A percentile compares a stretch with the other conserved stretches of the same genome.
Evolutionary conservation across 1,284 basidiomycete species (phyloP).

Genomic region (Leccinum angustisporum): DNA sequence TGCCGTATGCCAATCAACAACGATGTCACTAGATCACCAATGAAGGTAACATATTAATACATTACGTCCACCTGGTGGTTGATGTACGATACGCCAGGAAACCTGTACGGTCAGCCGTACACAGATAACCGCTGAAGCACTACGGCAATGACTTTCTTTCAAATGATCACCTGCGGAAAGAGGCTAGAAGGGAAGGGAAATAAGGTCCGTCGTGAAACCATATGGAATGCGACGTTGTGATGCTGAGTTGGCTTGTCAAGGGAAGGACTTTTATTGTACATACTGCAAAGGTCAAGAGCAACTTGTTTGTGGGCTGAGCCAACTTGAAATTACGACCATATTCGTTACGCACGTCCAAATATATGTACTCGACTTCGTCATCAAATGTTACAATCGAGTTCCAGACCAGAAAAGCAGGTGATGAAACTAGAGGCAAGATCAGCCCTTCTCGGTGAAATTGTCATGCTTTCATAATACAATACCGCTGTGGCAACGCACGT

Average conservation of each 20-base stretch:
- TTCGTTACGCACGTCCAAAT: no score
- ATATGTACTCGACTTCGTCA: constrained; percentile 11
- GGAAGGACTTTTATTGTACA: no score
- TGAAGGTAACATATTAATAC: background rate
- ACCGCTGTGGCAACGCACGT: constrained; percentile 20
- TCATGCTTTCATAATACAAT: background rate
- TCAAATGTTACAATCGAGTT: constrained; percentile 15
- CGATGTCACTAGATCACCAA: background rate
- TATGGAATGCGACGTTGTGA: background rate
- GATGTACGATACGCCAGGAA: background rate
- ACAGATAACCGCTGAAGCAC: background rate
- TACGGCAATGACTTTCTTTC: background rate
- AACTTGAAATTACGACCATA: no score
- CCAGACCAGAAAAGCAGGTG: constrained; percentile 22
- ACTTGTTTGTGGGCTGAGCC: no score
- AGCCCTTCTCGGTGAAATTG: background rate
- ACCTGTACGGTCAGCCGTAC: background rate
- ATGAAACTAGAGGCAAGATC: constrained; percentile 11
- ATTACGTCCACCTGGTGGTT: background rate
- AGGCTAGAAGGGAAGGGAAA: background rate
- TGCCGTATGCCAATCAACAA: background rate
- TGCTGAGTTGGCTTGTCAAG: constrained; percentile 13
- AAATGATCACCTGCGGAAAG: background rate
- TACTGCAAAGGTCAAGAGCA: no score
- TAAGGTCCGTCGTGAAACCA: background rate